Percentiles rank a stretch among this genome's conserved stretches.
These are phyloP conservation scores for Penicillium fimorum DNA, from an alignment of 495 filamentous ascomycete species.

Conservation along the genomic window DNA sequence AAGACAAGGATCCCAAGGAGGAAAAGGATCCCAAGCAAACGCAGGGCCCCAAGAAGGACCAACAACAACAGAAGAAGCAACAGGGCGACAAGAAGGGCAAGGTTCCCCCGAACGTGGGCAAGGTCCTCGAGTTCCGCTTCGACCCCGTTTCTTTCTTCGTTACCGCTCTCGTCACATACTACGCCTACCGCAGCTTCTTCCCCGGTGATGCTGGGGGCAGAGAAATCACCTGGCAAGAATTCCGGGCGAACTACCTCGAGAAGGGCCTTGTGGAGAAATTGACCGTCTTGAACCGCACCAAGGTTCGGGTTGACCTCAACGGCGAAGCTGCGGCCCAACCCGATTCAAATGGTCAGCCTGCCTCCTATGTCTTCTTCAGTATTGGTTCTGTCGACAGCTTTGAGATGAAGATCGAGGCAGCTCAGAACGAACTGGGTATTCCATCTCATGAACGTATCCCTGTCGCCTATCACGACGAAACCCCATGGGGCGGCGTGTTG, in stretches of 20 bases:
- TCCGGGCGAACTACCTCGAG: conserved; percentile 86
- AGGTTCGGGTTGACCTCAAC: conserved; percentile 81
- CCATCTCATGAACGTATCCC: conserved; percentile 84
- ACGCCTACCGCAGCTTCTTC: conserved; percentile 58
- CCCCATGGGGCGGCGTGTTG: conserved; percentile 60
- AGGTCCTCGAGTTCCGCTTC: conserved; percentile 51
- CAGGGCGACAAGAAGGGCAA: conserved; percentile 30
- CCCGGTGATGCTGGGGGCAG: conserved; percentile 60
- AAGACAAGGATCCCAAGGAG: conserved; percentile 29
- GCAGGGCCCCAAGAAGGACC: conserved; percentile 19
- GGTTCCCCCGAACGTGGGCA: conserved; percentile 21
- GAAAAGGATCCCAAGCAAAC: conserved; percentile 24
- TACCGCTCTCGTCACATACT: conserved; percentile 59
- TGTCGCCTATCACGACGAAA: conserved; percentile 78
- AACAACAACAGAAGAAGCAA: conserved; percentile 34
- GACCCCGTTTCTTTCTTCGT: conserved; percentile 57
- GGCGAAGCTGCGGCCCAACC: conserved; percentile 72
- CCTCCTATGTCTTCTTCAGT: conserved; percentile 87
- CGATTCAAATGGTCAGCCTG: conserved; percentile 69
- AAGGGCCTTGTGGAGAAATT: conserved; percentile 94
- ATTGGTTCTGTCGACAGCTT: conserved; percentile 94
- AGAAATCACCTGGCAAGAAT: conserved; percentile 98
- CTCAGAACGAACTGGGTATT: conserved; percentile 82
- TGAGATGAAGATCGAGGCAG: conserved; percentile 80
- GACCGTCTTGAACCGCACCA: conserved; percentile 68